Evolutionary conservation across 2,329 filamentous ascomycete species (phyloP).

Genomic region (Tolypocladium cylindrosporum): DNA sequence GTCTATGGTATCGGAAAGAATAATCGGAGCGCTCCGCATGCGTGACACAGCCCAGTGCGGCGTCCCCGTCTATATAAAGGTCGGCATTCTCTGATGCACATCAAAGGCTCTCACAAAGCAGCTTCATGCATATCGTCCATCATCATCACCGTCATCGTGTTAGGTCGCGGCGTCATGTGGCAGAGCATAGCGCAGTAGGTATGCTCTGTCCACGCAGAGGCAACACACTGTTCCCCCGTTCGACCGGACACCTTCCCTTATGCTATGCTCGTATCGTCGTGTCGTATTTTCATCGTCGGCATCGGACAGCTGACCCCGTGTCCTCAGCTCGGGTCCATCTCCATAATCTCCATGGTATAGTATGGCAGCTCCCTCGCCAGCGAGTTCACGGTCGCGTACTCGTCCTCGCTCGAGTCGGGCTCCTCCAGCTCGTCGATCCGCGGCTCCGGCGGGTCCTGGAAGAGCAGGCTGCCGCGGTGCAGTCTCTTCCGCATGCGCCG

Average conservation of each 20-base stretch:
- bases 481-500: constrained; percentile 36
- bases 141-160: background rate
- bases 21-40: background rate
- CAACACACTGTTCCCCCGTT: background rate
- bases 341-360: constrained; percentile 40
- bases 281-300: background rate
- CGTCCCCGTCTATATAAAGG: background rate
- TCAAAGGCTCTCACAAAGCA: background rate
- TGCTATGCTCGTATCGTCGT: constrained; percentile 11
- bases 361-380: constrained; percentile 40
- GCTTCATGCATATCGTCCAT: background rate
- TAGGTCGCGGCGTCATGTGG: background rate
- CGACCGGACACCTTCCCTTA: constrained; percentile 3
- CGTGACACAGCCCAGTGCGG: background rate
- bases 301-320: background rate
- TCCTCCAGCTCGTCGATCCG: constrained; percentile 45
- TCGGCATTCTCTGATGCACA: background rate
- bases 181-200: background rate
- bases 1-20: constrained; percentile 15
- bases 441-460: constrained; percentile 38
- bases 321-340: constrained; percentile 26
- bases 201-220: background rate
- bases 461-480: constrained; percentile 36
- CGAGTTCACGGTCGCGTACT: constrained; percentile 27
- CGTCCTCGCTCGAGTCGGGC: constrained; percentile 37